Evolutionary conservation across 805 yeast genomes (phyloP).

Genomic region (Brettanomyces sp.): DNA sequence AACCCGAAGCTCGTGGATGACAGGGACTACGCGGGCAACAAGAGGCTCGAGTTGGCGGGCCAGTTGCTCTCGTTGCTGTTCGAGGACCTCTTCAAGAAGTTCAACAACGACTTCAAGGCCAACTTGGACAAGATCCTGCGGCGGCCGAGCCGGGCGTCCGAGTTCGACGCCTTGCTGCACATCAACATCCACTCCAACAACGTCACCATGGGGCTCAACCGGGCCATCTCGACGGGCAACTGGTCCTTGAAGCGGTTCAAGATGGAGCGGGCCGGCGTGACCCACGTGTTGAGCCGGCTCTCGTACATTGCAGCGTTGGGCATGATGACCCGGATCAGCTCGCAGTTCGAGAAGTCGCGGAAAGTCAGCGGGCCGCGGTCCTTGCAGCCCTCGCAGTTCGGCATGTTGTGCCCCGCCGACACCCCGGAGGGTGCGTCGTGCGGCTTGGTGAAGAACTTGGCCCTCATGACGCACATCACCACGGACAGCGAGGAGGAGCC

Average conservation of each 20-base stretch:
- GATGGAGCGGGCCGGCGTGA: constrained; percentile 99
- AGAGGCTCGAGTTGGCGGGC: constrained; percentile 94
- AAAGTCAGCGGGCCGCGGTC: constrained; percentile 99
- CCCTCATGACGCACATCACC: constrained; percentile 97
- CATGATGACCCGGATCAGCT: constrained; percentile 98
- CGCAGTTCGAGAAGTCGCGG: constrained; percentile 97
- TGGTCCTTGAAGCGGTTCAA: constrained; percentile 98
- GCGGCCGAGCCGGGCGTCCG: constrained; percentile 90
- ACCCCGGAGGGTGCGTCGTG: constrained; percentile 99
- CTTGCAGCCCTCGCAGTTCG: constrained; percentile 96
- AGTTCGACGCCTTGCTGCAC: constrained; percentile 85
- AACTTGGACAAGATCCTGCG: constrained; percentile 88
- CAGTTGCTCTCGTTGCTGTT: constrained; percentile 90
- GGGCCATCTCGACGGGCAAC: constrained; percentile 97
- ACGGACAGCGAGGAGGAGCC: constrained; percentile 97
- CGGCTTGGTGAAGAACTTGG: constrained; percentile 94
- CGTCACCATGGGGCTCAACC: constrained; percentile 86
- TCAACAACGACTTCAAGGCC: constrained; percentile 89
- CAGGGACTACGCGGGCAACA: constrained; percentile 97
- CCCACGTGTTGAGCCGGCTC: constrained; percentile 86
- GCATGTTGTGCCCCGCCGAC: constrained; percentile 97
- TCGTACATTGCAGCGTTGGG: constrained; percentile 94
- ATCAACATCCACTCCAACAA: constrained; percentile 88
- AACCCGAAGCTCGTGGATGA: constrained; percentile 96
- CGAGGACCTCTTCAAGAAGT: constrained; percentile 95